Percentiles rank a stretch among this genome's conserved stretches.
These are phyloP conservation scores for Mortierella sp. DNA, from an alignment of 371 early-diverging fungal genomes.

Conservation along the genomic window DNA sequence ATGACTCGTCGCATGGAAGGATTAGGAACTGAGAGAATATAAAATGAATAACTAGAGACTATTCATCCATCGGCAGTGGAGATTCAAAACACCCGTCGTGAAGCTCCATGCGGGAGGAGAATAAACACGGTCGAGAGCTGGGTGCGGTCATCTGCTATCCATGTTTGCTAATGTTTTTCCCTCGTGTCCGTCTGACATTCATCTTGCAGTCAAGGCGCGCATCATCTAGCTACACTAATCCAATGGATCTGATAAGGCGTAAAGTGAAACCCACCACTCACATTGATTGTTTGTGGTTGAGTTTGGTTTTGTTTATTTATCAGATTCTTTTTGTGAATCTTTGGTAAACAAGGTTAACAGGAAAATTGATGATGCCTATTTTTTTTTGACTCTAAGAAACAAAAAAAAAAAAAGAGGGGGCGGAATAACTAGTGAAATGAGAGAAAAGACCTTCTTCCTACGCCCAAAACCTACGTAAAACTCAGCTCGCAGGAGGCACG, in stretches of 20 bases:
- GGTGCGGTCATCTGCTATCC: background rate
- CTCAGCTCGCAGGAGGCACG: background rate
- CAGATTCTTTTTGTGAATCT: constrained; percentile 13
- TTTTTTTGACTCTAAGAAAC: background rate
- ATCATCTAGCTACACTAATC: background rate
- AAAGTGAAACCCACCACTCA: background rate
- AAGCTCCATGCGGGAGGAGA: background rate
- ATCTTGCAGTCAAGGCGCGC: background rate
- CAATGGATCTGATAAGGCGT: constrained; percentile 23
- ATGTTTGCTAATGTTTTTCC: no score
- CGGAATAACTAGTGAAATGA: background rate
- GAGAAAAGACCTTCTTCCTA: background rate
- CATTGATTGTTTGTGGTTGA: background rate
- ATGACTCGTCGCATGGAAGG: background rate
- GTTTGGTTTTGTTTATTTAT: constrained; percentile 18
- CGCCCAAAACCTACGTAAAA: background rate
- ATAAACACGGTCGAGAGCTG: background rate
- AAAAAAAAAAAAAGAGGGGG: background rate
- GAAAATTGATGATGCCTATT: constrained; percentile 6
- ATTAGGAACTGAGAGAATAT: background rate
- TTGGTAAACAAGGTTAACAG: background rate
- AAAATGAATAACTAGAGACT: background rate
- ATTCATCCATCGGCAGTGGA: background rate
- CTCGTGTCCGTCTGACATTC: background rate
- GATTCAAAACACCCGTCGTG: background rate